Percentiles rank a stretch among this genome's conserved stretches.
These are phyloP conservation scores for Pichia californica DNA, from an alignment of 805 yeast genomes.

Conservation along the genomic window DNA sequence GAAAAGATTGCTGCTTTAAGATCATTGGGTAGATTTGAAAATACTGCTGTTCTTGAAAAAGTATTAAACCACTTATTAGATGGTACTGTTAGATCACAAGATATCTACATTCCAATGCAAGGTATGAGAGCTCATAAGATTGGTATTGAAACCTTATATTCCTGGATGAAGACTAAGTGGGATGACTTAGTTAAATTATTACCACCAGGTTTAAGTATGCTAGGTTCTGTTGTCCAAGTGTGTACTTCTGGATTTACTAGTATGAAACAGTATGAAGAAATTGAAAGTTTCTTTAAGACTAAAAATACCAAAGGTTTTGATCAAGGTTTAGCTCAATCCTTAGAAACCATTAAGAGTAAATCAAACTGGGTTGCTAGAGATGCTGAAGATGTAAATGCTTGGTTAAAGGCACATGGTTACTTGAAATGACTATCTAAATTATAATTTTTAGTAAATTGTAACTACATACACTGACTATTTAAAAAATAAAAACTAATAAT, in stretches of 20 bases:
- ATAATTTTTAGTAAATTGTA: not conserved
- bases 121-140: slow-evolving; percentile 57
- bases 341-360: slow-evolving; percentile 50
- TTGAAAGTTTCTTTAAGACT: slow-evolving; percentile 40
- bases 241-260: slow-evolving; percentile 41
- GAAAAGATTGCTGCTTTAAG: slow-evolving; percentile 49
- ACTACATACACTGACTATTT: no score
- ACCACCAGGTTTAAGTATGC: slow-evolving; percentile 78
- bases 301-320: slow-evolving; percentile 54
- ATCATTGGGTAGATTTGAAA: slow-evolving; percentile 46
- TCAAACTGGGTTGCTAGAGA: slow-evolving; percentile 53
- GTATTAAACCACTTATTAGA: slow-evolving; percentile 41
- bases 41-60: slow-evolving; percentile 30
- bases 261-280: slow-evolving; percentile 34
- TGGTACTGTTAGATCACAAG: slow-evolving; percentile 60
- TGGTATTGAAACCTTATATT: slow-evolving; percentile 68
- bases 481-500: not conserved
- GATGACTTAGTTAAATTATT: slow-evolving; percentile 54
- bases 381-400: slow-evolving; percentile 35
- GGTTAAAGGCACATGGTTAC: slow-evolving; percentile 33
- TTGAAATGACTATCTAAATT: slow-evolving; percentile 9
- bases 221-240: slow-evolving; percentile 64
- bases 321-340: slow-evolving; percentile 48
- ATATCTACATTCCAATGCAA: slow-evolving; percentile 57
- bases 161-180: slow-evolving; percentile 69